Conservation (phyloP, 441 rosid genomes). For the Syzygium syzygioides region DNA sequence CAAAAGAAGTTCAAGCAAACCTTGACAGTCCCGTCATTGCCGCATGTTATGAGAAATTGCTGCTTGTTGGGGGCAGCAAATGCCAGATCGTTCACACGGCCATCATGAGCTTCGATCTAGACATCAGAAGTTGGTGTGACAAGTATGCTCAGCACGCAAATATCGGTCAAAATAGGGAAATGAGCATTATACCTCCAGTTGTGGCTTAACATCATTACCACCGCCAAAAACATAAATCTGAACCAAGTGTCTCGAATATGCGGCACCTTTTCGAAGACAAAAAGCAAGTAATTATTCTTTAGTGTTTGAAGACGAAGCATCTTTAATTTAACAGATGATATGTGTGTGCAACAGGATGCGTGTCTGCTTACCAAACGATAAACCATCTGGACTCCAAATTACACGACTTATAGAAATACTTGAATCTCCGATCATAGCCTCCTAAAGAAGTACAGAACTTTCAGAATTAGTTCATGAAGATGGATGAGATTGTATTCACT, state of each 20-base stretch:
- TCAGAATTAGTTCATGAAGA: neutral
- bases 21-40: neutral
- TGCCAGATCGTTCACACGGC: neutral
- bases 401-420: constrained; percentile 39
- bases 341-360: neutral
- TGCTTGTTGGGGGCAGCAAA: neutral
- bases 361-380: constrained; percentile 31
- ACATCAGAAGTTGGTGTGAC: neutral
- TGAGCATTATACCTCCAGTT: constrained; percentile 41
- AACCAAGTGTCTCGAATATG: constrained; percentile 68
- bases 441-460: constrained; percentile 11
- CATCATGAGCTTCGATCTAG: neutral
- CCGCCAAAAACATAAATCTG: constrained; percentile 57
- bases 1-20: neutral
- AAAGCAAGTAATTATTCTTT: neutral
- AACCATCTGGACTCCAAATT: constrained; percentile 51
- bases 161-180: neutral
- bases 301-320: neutral
- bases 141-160: neutral
- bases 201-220: constrained; percentile 45
- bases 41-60: neutral
- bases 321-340: neutral
- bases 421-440: constrained; percentile 31
- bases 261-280: constrained; percentile 41
- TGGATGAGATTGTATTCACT: neutral